phyloP scores from a whole-genome alignment of 2,329 filamentous ascomycete species.

The Colletotrichum euphorbiae region DNA sequence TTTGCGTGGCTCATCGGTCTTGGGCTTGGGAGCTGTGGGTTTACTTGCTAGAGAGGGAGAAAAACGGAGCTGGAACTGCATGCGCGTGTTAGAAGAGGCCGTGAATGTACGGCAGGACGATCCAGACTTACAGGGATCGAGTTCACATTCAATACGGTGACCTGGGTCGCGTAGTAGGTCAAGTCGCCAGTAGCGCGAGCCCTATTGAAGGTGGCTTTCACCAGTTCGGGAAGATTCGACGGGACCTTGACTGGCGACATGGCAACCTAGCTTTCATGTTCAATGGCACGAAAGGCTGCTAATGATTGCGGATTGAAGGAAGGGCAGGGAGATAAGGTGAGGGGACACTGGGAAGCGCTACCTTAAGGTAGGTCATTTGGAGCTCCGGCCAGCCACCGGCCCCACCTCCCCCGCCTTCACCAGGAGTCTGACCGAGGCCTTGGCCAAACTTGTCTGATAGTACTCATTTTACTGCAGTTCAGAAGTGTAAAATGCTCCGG shows the following conservation, averaged over 20 bases:
- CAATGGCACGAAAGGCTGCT: neutral
- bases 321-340: neutral
- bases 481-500: too few species aligned
- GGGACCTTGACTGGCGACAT: constrained; percentile 58
- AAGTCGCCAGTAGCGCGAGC: constrained; percentile 62
- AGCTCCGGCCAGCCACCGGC: neutral
- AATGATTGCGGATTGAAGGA: neutral
- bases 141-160: constrained; percentile 58
- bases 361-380: too few species aligned
- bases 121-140: constrained; percentile 54
- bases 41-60: constrained; percentile 77
- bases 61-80: constrained; percentile 78
- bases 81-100: neutral
- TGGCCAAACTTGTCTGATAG: neutral
- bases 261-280: neutral
- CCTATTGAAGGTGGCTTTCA: constrained; percentile 60
- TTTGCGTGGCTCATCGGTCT: constrained; percentile 48
- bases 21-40: constrained; percentile 62
- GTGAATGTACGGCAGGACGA: neutral
- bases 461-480: too few species aligned
- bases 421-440: neutral
- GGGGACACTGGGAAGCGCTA: neutral
- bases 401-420: constrained; percentile 9
- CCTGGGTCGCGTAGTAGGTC: constrained; percentile 66
- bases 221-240: constrained; percentile 62